Conservation (phyloP, 2,329 filamentous ascomycete species). For the Mariannaea elegans region DNA sequence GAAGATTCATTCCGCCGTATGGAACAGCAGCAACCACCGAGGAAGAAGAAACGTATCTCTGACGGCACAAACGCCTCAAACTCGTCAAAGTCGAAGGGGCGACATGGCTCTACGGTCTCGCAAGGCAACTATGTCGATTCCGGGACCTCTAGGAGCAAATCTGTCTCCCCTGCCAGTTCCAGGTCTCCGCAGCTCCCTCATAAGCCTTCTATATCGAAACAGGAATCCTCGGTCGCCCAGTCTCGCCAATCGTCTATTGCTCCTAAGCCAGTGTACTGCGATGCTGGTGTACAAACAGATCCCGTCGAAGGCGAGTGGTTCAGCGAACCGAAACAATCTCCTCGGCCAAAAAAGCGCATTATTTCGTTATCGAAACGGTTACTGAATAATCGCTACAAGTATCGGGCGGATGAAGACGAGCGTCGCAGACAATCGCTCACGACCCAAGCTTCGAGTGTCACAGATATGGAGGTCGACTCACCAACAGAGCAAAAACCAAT, state of each 20-base stretch:
- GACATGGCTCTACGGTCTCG: constrained; percentile 48
- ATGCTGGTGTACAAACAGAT: constrained; percentile 64
- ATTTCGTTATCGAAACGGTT: constrained; percentile 63
- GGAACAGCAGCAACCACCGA: constrained; percentile 64
- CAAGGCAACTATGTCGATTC: constrained; percentile 60
- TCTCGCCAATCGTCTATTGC: constrained; percentile 52
- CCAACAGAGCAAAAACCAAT: constrained; percentile 44
- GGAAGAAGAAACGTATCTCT: constrained; percentile 70
- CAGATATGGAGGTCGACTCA: constrained; percentile 53
- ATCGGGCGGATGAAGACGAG: constrained; percentile 52
- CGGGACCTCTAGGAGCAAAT: constrained; percentile 62
- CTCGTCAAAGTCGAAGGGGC: constrained; percentile 51
- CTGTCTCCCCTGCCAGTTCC: constrained; percentile 58
- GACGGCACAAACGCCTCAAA: constrained; percentile 56
- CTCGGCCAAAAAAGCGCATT: constrained; percentile 57
- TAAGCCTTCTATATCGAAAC: constrained; percentile 41
- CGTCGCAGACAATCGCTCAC: constrained; percentile 40
- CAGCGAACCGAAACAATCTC: constrained; percentile 47
- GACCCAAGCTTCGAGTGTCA: constrained; percentile 39
- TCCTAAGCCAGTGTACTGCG: constrained; percentile 56
- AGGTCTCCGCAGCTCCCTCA: constrained; percentile 49
- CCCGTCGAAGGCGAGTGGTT: constrained; percentile 63
- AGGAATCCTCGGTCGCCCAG: constrained; percentile 37
- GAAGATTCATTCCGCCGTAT: constrained; percentile 71
- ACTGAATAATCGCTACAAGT: constrained; percentile 57